Evolutionary conservation across 2,329 filamentous ascomycete species (phyloP), one percentile per base, ranked within the genome.

Genomic region (Fusarium anthophilum): DNA sequence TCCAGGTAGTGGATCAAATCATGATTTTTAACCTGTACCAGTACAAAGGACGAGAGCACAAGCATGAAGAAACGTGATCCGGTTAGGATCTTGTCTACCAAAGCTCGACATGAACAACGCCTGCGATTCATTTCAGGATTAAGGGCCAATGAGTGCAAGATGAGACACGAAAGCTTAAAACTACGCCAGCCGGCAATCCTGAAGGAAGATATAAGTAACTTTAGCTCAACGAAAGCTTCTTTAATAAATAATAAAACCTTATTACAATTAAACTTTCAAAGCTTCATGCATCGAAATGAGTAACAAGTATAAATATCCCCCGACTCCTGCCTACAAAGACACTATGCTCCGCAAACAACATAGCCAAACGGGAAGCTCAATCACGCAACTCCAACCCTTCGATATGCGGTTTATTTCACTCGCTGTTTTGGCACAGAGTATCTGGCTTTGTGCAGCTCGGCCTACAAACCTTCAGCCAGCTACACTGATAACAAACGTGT

Each of bases 31-130:
- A 35, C 1, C 15, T 37, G 1, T 37, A 39, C 20, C 13, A 4
- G 20, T 9, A 41, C 39, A n/a, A n/a, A n/a, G 1, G 22, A n/a
- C 5, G 6, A n/a, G 22, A n/a, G 18, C 14, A 14, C 8, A 43
- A 6, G 22, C 8, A n/a, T n/a, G 12, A 15, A n/a, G 1, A 15
- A n/a, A 43, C 39, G 10, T 43, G 14, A 15, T 15, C 0, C 1
- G 22, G 39, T 1, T 0, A 11, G 32, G 6, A 20, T 6, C 0
- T n/a, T 41, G 22, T 41, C 22, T 20, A 12, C 20, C 1, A n/a
- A 41, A 15, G 13, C 1, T 15, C 13, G 22, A 41, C 13, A 22
- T 8, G 38, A 9, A 22, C 8, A n/a, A 43, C 9, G 6, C 22
- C 22, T n/a, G 14, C 14, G 9, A n/a, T 43, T 43, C 3, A 3